Evolutionary conservation across 768 basidiomycete genomes (phyloP).

Genomic region (Amanita exitialis): DNA sequence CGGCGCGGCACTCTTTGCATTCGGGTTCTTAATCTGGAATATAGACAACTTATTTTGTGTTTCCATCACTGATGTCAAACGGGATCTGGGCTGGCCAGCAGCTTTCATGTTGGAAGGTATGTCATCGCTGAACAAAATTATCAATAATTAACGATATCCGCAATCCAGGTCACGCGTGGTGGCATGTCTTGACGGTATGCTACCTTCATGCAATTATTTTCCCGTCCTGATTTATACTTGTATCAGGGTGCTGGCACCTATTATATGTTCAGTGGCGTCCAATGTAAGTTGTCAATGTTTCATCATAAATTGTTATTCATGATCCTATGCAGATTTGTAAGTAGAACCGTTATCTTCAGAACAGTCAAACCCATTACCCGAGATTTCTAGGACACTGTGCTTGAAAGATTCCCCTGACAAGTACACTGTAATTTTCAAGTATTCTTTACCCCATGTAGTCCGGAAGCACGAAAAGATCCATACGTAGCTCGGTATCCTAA

Average conservation of each 20-base stretch:
- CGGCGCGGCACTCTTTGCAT: conserved; percentile 45
- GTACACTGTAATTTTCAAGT: conserved; percentile 29
- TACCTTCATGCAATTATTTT: neutral
- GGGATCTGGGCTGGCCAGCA: conserved; percentile 47
- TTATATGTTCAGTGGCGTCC: conserved; percentile 40
- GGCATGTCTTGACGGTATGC: conserved; percentile 59
- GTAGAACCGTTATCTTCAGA: conserved; percentile 13
- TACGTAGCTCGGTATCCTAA: neutral
- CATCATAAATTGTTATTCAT: neutral
- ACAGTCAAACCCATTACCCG: neutral
- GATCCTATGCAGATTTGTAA: conserved; percentile 28
- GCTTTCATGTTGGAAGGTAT: conserved; percentile 60
- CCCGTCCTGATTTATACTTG: neutral
- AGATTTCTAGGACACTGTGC: conserved; percentile 38
- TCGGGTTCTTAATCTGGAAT: conserved; percentile 73
- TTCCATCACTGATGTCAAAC: conserved; percentile 44
- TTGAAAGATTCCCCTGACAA: conserved; percentile 48
- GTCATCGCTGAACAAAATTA: neutral
- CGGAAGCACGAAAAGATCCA: conserved; percentile 18
- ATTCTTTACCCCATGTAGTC: conserved; percentile 40
- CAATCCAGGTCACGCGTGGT: conserved; percentile 56
- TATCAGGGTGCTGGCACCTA: conserved; percentile 38
- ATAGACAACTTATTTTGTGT: conserved; percentile 71
- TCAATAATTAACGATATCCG: neutral
- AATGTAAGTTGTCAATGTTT: conserved; percentile 26